Evolutionary conservation across 2,329 filamentous ascomycete genomes (phyloP), one percentile per base, ranked within the genome.

Genomic region (Clarireedia homoeocarpa): DNA sequence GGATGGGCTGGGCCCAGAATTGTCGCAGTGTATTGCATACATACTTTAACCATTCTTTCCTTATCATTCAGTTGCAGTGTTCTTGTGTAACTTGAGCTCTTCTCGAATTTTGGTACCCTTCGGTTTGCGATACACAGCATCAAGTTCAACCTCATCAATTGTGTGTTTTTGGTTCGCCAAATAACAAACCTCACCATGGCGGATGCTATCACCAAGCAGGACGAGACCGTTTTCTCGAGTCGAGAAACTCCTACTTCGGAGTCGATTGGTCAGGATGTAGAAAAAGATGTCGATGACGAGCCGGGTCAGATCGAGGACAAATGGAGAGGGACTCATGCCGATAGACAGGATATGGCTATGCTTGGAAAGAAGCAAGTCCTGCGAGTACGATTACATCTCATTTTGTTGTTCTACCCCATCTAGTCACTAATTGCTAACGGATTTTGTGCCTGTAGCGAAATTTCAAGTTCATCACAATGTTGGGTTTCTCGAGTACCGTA

Each of bases 401-500:
- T 5, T 15, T 9, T 9, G 14, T n/a, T 12, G 20, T 4, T 34
- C 7, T 10, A 14, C 5, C 9, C 5, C 12, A 20, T 34, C 12
- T 10, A 1, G 2, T 34, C 10, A 34, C 10, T 34, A 5, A 17
- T 9, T 5, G 14, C 26, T 34, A 10, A 42, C n/a, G 27, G 9
- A 30, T 14, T 17, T 27, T 6, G 40, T 24, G 5, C 23, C 26
- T 24, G 12, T 45, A 71, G 65, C 61, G 72, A 48, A 72, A 70
- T 59, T 75, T 74, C 59, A 66, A 69, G 15, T 72, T 72, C 57
- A 61, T 72, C 53, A 70, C 69, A 6, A 74, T 71, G 23, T 63
- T 75, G 14, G 72, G 72, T 9, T 75, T 75, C 57, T 69, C 71
- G 0, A 70, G 70, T 48, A 72, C 73, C n/a, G 63, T 73, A 30